A percentile compares a stretch with the other conserved stretches of the same genome.
Evolutionary conservation across 2,329 filamentous ascomycete genomes (phyloP).

Genomic region (Paradendryphiella salina): DNA sequence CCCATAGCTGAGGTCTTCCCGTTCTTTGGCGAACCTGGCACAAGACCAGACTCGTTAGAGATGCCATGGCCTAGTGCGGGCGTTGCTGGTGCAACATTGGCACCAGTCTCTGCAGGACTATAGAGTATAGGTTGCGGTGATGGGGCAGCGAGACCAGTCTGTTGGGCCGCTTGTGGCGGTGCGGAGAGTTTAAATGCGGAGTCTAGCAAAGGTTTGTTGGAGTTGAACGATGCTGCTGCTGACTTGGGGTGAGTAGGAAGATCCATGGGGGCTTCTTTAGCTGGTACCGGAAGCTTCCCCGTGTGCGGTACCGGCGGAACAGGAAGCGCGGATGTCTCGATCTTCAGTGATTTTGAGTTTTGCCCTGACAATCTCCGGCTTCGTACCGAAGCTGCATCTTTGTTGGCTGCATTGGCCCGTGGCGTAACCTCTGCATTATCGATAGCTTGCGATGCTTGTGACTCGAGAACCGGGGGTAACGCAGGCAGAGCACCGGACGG

Average conservation of each 20-base stretch:
- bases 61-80: conserved; percentile 45
- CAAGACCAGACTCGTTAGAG: conserved; percentile 50
- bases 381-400: conserved; percentile 59
- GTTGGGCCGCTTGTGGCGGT: conserved; percentile 35
- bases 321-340: conserved; percentile 67
- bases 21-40: conserved; percentile 42
- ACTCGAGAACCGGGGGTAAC: conserved; percentile 37
- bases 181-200: conserved; percentile 40
- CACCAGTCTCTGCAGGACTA: conserved; percentile 47
- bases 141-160: conserved; percentile 34
- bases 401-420: conserved; percentile 29
- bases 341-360: conserved; percentile 81
- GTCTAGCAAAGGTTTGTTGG: conserved; percentile 33
- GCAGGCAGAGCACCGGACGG: conserved; percentile 39
- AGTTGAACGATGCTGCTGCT: conserved; percentile 38
- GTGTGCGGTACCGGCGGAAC: conserved; percentile 41
- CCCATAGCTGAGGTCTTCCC: conserved; percentile 37
- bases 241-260: conserved; percentile 43
- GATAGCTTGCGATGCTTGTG: conserved; percentile 27
- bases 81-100: conserved; percentile 48
- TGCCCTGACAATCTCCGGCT: conserved; percentile 79
- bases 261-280: conserved; percentile 41
- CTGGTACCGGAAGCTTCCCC: conserved; percentile 39
- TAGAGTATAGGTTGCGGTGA: conserved; percentile 44
- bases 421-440: conserved; percentile 37